phyloP scores from a whole-genome alignment of 139 green algal genomes.

The Closterium sp. region DNA sequence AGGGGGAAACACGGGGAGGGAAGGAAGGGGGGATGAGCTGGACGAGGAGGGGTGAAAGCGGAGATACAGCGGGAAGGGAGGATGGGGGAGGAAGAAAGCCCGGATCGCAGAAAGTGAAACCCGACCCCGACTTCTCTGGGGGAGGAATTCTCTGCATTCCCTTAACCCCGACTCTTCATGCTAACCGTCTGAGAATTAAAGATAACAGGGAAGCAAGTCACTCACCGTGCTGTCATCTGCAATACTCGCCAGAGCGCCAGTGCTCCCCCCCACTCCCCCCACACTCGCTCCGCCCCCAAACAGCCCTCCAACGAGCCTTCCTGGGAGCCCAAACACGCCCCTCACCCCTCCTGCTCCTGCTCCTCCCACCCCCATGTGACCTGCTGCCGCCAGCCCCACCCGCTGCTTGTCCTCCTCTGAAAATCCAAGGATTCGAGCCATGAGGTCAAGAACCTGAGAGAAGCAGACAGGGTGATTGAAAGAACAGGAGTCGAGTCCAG shows the following conservation, averaged over 20 bases:
- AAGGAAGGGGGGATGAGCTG: too few species aligned
- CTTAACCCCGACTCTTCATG: too few species aligned
- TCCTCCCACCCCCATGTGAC: background rate
- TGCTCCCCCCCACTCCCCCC: background rate
- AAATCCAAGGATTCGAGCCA: constrained; percentile 45
- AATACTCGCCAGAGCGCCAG: background rate
- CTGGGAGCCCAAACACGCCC: constrained; percentile 33
- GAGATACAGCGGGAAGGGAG: too few species aligned
- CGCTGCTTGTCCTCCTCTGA: constrained; percentile 48
- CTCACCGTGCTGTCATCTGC: constrained; percentile 30
- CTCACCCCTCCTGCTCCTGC: constrained; percentile 17
- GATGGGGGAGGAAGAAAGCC: too few species aligned
- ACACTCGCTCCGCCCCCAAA: constrained; percentile 7
- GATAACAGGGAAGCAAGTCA: too few species aligned
- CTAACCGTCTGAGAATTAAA: too few species aligned
- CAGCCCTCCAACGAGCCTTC: constrained; percentile 29
- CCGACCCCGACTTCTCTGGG: too few species aligned
- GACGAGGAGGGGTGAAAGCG: too few species aligned
- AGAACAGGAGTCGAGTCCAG: too few species aligned
- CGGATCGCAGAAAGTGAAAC: too few species aligned
- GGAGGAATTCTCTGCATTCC: too few species aligned
- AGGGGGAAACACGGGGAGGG: too few species aligned
- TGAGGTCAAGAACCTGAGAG: constrained; percentile 47
- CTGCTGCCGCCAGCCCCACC: constrained; percentile 19
- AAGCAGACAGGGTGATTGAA: background rate